Conservation (phyloP, 225 moss, liverwort and hornwort species). For the Marchantia paleacea region DNA sequence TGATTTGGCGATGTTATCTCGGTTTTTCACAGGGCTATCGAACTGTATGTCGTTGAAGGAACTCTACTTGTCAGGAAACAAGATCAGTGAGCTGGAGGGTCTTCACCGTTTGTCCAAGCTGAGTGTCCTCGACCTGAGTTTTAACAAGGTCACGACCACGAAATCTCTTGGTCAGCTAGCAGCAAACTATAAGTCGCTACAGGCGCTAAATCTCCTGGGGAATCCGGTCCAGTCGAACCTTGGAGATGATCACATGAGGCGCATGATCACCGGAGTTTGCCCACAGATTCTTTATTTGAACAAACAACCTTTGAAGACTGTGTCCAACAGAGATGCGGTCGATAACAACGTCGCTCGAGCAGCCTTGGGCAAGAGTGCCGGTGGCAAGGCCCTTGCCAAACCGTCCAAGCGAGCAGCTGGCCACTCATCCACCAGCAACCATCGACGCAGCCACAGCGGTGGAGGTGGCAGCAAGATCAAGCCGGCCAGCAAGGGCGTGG, state of each 20-base stretch:
- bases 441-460: constrained; percentile 32
- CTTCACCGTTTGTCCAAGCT: constrained; percentile 79
- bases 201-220: constrained; percentile 76
- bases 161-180: constrained; percentile 79
- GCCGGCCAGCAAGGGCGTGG: constrained; percentile 13
- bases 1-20: too few species aligned
- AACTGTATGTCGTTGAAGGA: constrained; percentile 79
- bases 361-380: constrained; percentile 48
- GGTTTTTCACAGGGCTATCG: constrained; percentile 53
- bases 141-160: constrained; percentile 67
- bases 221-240: constrained; percentile 76
- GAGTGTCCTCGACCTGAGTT: constrained; percentile 73
- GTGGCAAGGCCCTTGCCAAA: constrained; percentile 17
- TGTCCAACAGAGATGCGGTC: constrained; percentile 60
- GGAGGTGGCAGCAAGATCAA: constrained; percentile 21
- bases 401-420: constrained; percentile 24
- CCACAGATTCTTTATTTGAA: constrained; percentile 80
- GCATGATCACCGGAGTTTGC: constrained; percentile 62
- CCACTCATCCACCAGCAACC: constrained; percentile 15
- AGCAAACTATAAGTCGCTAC: constrained; percentile 85
- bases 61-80: constrained; percentile 76
- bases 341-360: constrained; percentile 69
- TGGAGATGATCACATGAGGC: constrained; percentile 75
- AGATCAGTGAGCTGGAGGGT: constrained; percentile 93
- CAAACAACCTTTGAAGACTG: constrained; percentile 72